Evolutionary conservation across 1,284 basidiomycete species (phyloP).

Genomic region (Boletus hoseneyae): DNA sequence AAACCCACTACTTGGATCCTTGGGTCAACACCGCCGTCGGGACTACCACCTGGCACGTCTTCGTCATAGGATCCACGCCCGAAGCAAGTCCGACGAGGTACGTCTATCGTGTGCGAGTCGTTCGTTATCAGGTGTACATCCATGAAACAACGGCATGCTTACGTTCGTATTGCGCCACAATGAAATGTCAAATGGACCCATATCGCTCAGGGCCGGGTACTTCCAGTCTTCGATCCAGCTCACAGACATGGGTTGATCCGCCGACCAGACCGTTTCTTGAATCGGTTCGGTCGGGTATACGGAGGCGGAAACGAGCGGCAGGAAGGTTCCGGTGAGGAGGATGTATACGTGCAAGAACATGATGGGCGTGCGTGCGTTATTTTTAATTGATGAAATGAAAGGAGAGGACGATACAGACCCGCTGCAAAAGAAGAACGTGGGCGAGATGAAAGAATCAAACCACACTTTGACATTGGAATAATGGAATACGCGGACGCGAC

Average conservation of each 20-base stretch:
- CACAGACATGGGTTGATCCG: conserved; percentile 38
- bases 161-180: conserved; percentile 44
- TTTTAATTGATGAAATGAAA: too few relatives aligned
- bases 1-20: conserved; percentile 21
- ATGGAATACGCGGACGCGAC: conserved; percentile 14
- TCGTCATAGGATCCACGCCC: conserved; percentile 32
- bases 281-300: conserved; percentile 51
- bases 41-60: conserved; percentile 25
- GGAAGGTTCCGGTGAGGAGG: not conserved
- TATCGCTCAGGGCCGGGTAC: conserved; percentile 37
- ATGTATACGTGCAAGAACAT: conserved; percentile 10
- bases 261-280: conserved; percentile 40
- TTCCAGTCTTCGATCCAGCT: conserved; percentile 47
- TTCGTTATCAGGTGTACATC: too few relatives aligned
- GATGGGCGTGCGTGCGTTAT: not conserved
- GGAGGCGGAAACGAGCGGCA: conserved; percentile 23
- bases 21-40: conserved; percentile 19
- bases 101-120: conserved; percentile 23
- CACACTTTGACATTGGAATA: too few relatives aligned
- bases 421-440: conserved; percentile 14
- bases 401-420: conserved; percentile 22
- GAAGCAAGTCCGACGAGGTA: conserved; percentile 34
- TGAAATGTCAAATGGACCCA: conserved; percentile 41
- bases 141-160: conserved; percentile 26
- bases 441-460: not conserved